Conservation (phyloP, 169 alveolate genomes). For the Cryptosporidium baileyi region DNA sequence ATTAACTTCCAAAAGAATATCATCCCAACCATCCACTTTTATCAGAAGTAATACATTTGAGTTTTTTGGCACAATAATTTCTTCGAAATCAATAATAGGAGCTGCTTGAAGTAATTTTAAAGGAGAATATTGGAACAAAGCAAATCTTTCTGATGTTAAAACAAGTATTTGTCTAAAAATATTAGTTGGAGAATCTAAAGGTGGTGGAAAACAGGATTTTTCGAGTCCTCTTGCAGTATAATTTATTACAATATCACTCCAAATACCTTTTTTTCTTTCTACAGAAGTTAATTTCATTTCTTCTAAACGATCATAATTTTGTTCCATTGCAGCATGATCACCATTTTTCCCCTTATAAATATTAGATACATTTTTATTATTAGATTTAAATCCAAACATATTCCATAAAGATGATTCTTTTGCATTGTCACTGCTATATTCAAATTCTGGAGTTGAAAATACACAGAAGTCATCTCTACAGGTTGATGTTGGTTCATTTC, state of each 20-base stretch:
- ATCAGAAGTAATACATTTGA: slow-evolving; percentile 45
- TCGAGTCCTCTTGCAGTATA: slow-evolving; percentile 65
- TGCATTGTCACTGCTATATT: not conserved
- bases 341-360: slow-evolving; percentile 48
- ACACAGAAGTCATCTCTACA: slow-evolving; percentile 67
- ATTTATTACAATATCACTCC: slow-evolving; percentile 66
- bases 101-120: slow-evolving; percentile 50
- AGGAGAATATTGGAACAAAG: slow-evolving; percentile 55
- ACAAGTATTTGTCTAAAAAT: slow-evolving; percentile 60
- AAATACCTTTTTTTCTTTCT: slow-evolving; percentile 40
- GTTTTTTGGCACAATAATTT: slow-evolving; percentile 24
- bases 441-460: slow-evolving; percentile 59
- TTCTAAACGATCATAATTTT: slow-evolving; percentile 35
- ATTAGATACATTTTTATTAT: slow-evolving; percentile 1
- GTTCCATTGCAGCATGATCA: slow-evolving; percentile 70
- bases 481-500: slow-evolving; percentile 35
- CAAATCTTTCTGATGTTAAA: slow-evolving; percentile 62
- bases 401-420: slow-evolving; percentile 19
- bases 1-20: slow-evolving; percentile 40
- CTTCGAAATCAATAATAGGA: slow-evolving; percentile 49
- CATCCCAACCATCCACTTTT: slow-evolving; percentile 67
- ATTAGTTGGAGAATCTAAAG: slow-evolving; percentile 55
- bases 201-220: slow-evolving; percentile 69
- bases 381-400: slow-evolving; percentile 41
- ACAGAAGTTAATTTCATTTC: slow-evolving; percentile 29